Evolutionary conservation across 139 green algal species (phyloP), one percentile per base, ranked within the genome.

Genomic region (Micromonas pusilla): DNA sequence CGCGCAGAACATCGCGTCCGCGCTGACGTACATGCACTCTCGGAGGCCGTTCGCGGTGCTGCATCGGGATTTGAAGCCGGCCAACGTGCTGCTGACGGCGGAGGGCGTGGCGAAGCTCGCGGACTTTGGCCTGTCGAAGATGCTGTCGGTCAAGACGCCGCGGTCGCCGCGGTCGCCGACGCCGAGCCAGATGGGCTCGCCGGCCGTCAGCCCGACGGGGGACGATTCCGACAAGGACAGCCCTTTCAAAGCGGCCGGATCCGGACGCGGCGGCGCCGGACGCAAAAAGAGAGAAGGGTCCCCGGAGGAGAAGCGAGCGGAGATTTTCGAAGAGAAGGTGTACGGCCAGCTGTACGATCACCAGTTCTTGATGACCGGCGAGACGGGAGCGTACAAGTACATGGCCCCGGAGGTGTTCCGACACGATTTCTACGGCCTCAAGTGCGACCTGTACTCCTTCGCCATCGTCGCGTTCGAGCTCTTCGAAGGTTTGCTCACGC

Each of bases 321-420:
- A 57, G 16, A 57, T 57, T 16, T 16, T 57, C 45, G 9, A 16
- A 57, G 45, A 57, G 45, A 57, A 57, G 45, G 45, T 57, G 45
- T 57, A 39, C 52, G 30, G 26, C 19, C 25, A 71, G 73, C 52
- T 32, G n/a, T 31, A 60, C 30, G 28, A 70, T 21, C 52, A 70
- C 26, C 20, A 4, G 52, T 66, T 66, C 36, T 19, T 45, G 16
- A 80, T 81, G 66, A 81, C 77, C 3, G 77, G 34, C 30, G 62
- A 82, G 78, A 73, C 70, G 52, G 78, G 78, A 3, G 71, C 45
- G 6, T 82, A 78, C 70, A 52, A 68, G 37, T 82, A 62, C 33
- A 82, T 82, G 78, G 78, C 78, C 4, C 78, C 78, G 33, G 78
- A 82, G 68, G 70, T 82, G 28, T 74, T 73, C 70, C 13, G 38